Base-by-base conservation (phyloP, 2,329 filamentous ascomycete species). In the Sporothrix pallida region DNA sequence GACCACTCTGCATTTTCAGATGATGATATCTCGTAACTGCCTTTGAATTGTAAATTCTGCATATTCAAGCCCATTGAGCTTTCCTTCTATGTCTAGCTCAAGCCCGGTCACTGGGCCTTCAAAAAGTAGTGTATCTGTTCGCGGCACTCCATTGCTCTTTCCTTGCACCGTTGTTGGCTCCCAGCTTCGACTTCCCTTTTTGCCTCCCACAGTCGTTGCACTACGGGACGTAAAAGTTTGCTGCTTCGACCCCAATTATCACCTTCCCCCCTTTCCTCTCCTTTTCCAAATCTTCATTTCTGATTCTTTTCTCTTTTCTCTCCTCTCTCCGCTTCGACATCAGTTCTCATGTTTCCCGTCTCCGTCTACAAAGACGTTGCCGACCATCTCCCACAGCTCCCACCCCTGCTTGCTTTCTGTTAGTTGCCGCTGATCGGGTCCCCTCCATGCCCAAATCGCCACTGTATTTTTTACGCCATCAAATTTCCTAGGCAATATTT, bases 371-470 rank as follows among this genome's bases (percentile, higher is more conserved):
- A 67, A 46, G 42, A 67, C 42, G 42, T n/a, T 50, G 42, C 60
- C 70, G 65, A 54, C 56, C 48, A 69, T 70, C 71, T 73, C 60
- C 58, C 48, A 46, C 26, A 65, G 72, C 13, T 58, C 50, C 62
- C 62, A 46, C 17, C 72, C 69, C 60, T 72, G 60, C 60, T 37
- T 46, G 17, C 23, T 56, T 54, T 50, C 26, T 74, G 62, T 69
- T 74, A 74, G 73, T 52, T 69, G 73, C 73, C 72, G 46, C 65
- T 52, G 46, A 50, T 68, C 60, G 42, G 60, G 26, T 44, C 69
- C 58, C 69, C 58, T 44, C 70, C 50, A 71, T 67, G 42, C 50
- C 60, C 60, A 68, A 71, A 70, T 71, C 44, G 23, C 52, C 50
- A 20, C 42, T 44, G n/a, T 56, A 8, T 12, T 67, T 52, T 74